These are phyloP conservation scores for Gliomastix tumulicola DNA, from an alignment of 2,329 filamentous ascomycete species.

Conservation along the genomic window DNA sequence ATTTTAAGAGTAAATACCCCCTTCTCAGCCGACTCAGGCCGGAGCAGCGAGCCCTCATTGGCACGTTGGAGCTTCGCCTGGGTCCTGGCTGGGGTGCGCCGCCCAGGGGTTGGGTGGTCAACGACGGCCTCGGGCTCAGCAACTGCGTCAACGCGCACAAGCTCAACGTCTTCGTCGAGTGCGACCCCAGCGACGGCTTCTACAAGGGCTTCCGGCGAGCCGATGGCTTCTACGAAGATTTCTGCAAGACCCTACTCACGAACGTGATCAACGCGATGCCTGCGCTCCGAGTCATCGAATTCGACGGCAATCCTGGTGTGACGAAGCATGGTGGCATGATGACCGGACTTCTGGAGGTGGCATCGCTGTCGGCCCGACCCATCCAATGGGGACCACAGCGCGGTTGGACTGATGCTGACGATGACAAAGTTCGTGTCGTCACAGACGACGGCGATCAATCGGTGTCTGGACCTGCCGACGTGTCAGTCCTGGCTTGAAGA, in stretches of 20 bases:
- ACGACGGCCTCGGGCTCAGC: slow-evolving; percentile 52
- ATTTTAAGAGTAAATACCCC: slow-evolving; percentile 68
- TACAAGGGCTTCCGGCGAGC: slow-evolving; percentile 62
- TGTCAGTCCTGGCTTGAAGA: too few species aligned
- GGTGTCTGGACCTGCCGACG: too few species aligned
- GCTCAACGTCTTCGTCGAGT: slow-evolving; percentile 63
- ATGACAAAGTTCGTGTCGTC: slow-evolving; percentile 18
- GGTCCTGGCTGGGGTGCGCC: slow-evolving; percentile 68
- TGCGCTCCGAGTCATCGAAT: slow-evolving; percentile 51
- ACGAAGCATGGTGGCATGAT: slow-evolving; percentile 60
- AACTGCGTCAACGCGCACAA: slow-evolving; percentile 53
- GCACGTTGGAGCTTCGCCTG: slow-evolving; percentile 60
- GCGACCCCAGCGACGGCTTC: slow-evolving; percentile 60
- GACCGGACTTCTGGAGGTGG: slow-evolving; percentile 47
- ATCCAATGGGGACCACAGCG: slow-evolving; percentile 63
- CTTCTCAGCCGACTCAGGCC: slow-evolving; percentile 60
- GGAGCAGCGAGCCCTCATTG: slow-evolving; percentile 52
- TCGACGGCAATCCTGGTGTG: slow-evolving; percentile 63
- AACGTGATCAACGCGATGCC: slow-evolving; percentile 51
- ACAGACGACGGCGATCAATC: too few species aligned
- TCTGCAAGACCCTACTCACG: slow-evolving; percentile 50
- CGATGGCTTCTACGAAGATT: slow-evolving; percentile 64
- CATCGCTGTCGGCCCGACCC: slow-evolving; percentile 36
- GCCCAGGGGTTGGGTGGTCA: slow-evolving; percentile 64
- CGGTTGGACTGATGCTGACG: slow-evolving; percentile 54